Percentiles rank a stretch among this genome's conserved stretches.
phyloP scores from a whole-genome alignment of 768 basidiomycete genomes.

The Exidia glandulosa region DNA sequence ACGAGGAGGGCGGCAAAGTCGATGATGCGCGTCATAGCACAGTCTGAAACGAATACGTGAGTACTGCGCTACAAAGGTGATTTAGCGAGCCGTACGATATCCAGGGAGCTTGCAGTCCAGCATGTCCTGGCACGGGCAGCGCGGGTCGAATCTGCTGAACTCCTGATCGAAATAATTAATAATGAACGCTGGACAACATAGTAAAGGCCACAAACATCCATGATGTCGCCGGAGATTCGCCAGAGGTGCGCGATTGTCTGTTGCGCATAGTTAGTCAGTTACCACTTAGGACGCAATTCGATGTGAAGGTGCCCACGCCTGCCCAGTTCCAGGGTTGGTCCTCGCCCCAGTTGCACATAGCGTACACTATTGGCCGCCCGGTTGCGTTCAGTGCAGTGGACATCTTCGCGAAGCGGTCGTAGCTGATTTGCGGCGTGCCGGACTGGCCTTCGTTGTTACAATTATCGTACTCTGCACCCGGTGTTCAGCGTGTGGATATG shows the following conservation, averaged over 20 bases:
- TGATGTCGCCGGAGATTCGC: slow-evolving; percentile 16
- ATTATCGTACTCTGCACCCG: slow-evolving; percentile 24
- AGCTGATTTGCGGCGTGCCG: slow-evolving; percentile 24
- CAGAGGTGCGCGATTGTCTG: slow-evolving; percentile 15
- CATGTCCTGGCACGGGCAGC: slow-evolving; percentile 25
- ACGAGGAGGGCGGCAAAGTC: slow-evolving; percentile 10
- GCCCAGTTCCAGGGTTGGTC: slow-evolving; percentile 31
- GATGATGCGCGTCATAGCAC: slow-evolving; percentile 9
- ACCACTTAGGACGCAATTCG: not conserved
- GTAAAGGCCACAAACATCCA: slow-evolving; percentile 4
- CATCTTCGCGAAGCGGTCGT: slow-evolving; percentile 26
- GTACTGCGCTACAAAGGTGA: no score
- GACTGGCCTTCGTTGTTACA: slow-evolving; percentile 28
- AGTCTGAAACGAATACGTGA: no score
- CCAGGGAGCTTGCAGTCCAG: slow-evolving; percentile 28
- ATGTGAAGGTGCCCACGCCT: slow-evolving; percentile 1
- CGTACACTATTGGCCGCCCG: slow-evolving; percentile 27
- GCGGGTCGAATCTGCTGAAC: slow-evolving; percentile 24
- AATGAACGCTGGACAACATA: not conserved
- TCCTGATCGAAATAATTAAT: slow-evolving; percentile 10
- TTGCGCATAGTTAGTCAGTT: not conserved
- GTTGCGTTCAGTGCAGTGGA: slow-evolving; percentile 27
- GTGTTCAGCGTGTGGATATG: not conserved
- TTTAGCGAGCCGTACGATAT: slow-evolving; percentile 22
- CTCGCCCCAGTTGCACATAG: slow-evolving; percentile 32